Base-by-base conservation (phyloP, 2,329 filamentous ascomycete species). In the Colletotrichum abscissum region DNA sequence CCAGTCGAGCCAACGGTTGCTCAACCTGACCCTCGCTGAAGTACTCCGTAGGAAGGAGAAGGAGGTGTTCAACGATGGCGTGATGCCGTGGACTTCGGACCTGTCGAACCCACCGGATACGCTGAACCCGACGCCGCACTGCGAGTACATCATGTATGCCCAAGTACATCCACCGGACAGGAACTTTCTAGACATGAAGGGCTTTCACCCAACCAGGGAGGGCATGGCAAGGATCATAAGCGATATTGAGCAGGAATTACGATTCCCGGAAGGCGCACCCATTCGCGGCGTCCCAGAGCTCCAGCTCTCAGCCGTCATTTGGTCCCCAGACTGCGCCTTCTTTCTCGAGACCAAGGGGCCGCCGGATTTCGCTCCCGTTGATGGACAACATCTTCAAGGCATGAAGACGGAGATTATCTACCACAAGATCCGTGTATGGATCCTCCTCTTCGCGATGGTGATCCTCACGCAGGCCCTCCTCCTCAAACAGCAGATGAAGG, bases 141-240 rank as follows among this genome's bases (percentile, higher is more conserved):
- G 97, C 86, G 97, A 99, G 82, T 95, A 95, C 79, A 85, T 99
- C 63, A 85, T 97, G 67, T 98, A 95, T 81, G 86, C 96, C 35
- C 97, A 98, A 80, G 88, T 96, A 54, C 88, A 93, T 74, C 90
- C 91, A 1, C 82, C 88, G 4, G 82, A 86, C 59, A 80, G 81
- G 14, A 77, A 81, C 9, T 79, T 81, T 24, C 75, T 85, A 26
- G 78, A 81, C 66, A 78, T 82, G 26, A 74, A 73, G 72, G 80
- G 76, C 71, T 80, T 76, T 71, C 79, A 74, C 62, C 78, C 81
- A 2, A 78, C 82, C 60, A 81, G 81, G 56, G 79, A 81, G 42
- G 76, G 78, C 49, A 76, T 83, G 64, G 77, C 79, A 60, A 81
- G 82, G 58, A 78, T 88, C 46, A 86, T 92, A 38, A 79, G 84